A percentile compares a stretch with the other conserved stretches of the same genome.
phyloP scores from a whole-genome alignment of 805 yeast genomes.

The Torulaspora maleeae region DNA sequence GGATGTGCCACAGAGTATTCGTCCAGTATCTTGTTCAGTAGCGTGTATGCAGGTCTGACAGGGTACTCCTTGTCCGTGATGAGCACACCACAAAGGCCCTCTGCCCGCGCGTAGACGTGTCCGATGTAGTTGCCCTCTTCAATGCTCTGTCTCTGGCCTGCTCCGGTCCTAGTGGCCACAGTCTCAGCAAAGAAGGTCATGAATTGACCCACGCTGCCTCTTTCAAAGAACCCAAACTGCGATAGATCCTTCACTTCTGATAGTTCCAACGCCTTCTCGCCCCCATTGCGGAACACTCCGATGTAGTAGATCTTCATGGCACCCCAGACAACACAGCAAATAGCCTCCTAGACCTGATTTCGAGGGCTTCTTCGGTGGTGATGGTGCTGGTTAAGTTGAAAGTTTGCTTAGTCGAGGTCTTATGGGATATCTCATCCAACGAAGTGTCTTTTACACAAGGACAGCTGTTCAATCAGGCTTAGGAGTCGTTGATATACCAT shows the following conservation, averaged over 20 bases:
- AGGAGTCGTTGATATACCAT: too few relatives aligned
- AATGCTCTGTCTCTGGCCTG: slow-evolving; percentile 90
- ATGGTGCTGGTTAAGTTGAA: neutral
- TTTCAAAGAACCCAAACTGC: slow-evolving; percentile 85
- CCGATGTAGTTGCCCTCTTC: slow-evolving; percentile 90
- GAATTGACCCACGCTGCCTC: slow-evolving; percentile 78
- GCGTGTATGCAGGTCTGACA: slow-evolving; percentile 90
- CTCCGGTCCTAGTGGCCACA: slow-evolving; percentile 77
- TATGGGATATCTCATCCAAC: slow-evolving; percentile 2
- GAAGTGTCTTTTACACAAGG: neutral
- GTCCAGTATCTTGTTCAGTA: slow-evolving; percentile 84
- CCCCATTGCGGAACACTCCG: slow-evolving; percentile 68
- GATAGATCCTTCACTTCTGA: slow-evolving; percentile 76
- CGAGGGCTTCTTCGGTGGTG: neutral
- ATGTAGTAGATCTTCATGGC: slow-evolving; percentile 86
- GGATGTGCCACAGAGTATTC: slow-evolving; percentile 86
- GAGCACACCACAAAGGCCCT: slow-evolving; percentile 87
- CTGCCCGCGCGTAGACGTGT: slow-evolving; percentile 84
- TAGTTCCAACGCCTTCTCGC: slow-evolving; percentile 65
- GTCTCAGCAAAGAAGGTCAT: slow-evolving; percentile 93
- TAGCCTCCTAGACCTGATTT: neutral
- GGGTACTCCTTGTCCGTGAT: slow-evolving; percentile 96
- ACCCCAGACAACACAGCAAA: neutral
- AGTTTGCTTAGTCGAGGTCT: neutral
- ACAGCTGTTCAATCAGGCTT: too few relatives aligned